These are phyloP conservation scores for Rosa chinensis DNA, from an alignment of 306 rosid species.

Conservation along the genomic window DNA sequence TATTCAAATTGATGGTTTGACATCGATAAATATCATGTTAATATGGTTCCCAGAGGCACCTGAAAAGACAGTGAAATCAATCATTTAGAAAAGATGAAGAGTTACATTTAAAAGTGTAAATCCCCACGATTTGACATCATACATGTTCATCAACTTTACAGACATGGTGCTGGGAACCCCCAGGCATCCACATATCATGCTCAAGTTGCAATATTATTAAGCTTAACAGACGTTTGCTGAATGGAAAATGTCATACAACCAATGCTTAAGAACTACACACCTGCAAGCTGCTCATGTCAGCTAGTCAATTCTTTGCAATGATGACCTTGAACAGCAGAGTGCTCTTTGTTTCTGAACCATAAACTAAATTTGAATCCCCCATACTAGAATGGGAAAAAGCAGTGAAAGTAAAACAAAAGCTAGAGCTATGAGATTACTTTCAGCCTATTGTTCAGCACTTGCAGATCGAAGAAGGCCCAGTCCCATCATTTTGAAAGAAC, in stretches of 20 bases:
- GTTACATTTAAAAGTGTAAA: not conserved
- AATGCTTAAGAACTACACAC: not conserved
- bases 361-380: not conserved
- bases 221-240: not conserved
- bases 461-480: constrained; percentile 1
- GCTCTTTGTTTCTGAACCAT: not conserved
- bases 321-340: not conserved
- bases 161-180: not conserved
- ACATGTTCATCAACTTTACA: not conserved
- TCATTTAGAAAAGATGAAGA: not conserved
- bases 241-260: not conserved
- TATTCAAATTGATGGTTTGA: not conserved
- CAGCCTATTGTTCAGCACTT: constrained; percentile 17
- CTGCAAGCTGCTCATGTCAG: not conserved
- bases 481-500: constrained; percentile 18
- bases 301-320: not conserved
- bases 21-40: constrained; percentile 1
- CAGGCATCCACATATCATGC: not conserved
- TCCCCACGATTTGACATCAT: not conserved
- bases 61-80: not conserved
- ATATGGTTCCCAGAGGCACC: not conserved
- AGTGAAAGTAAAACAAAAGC: not conserved
- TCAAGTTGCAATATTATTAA: not conserved
- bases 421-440: constrained; percentile 4
- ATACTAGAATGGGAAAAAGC: not conserved